These are phyloP conservation scores for Akebia trifoliata DNA, from an alignment of 164 flowering plant species.

Conservation along the genomic window DNA sequence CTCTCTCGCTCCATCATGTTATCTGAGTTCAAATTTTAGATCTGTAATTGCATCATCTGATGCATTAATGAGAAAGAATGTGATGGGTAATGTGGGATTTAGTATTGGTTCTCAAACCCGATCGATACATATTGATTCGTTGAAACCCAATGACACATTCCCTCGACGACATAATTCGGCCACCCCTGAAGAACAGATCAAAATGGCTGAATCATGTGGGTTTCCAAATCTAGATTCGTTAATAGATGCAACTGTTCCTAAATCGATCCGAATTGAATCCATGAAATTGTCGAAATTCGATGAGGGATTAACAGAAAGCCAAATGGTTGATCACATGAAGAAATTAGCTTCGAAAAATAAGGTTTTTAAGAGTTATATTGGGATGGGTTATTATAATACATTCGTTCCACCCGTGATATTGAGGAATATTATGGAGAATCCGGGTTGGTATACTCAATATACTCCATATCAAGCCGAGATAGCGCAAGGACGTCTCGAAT, in stretches of 20 bases:
- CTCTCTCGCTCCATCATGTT: slow-evolving; percentile 44
- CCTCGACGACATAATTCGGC: slow-evolving; percentile 96
- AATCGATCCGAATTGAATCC: slow-evolving; percentile 53
- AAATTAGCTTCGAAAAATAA: slow-evolving; percentile 64
- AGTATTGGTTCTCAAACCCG: slow-evolving; percentile 36
- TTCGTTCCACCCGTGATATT: slow-evolving; percentile 78
- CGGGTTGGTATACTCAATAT: slow-evolving; percentile 98
- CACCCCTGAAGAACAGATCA: slow-evolving; percentile 72
- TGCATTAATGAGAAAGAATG: slow-evolving; percentile 10
- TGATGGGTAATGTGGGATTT: slow-evolving; percentile 10
- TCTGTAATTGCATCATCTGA: slow-evolving; percentile 19
- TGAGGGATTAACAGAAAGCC: slow-evolving; percentile 80
- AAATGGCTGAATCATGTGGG: slow-evolving; percentile 72
- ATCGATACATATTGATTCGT: slow-evolving; percentile 64
- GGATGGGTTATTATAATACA: slow-evolving; percentile 96
- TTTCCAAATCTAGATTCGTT: slow-evolving; percentile 53
- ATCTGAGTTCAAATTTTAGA: slow-evolving; percentile 9
- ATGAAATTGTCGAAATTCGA: slow-evolving; percentile 78
- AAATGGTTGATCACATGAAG: slow-evolving; percentile 86
- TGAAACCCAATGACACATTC: slow-evolving; percentile 87
- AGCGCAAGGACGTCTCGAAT: slow-evolving; percentile 88
- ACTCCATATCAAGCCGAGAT: slow-evolving; percentile 99
- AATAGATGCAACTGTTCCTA: slow-evolving; percentile 93
- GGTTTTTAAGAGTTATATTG: slow-evolving; percentile 79
- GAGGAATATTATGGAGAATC: slow-evolving; percentile 96